Conservation (phyloP, 129 eudicot species). For the Flaveria brownii region DNA sequence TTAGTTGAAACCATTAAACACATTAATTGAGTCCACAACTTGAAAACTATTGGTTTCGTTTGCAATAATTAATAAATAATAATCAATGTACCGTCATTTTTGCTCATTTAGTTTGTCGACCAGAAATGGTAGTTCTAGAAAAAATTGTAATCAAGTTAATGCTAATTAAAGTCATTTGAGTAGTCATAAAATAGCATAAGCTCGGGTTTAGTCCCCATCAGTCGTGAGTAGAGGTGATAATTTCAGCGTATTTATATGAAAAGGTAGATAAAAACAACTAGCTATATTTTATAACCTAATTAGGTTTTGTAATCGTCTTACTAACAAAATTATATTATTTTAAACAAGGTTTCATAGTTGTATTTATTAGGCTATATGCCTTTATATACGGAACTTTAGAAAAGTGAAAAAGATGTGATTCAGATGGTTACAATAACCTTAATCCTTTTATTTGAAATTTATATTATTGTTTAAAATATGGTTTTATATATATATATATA, state of each 20-base stretch:
- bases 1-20: constrained; percentile 1
- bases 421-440: background rate
- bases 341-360: background rate
- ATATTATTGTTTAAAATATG: background rate
- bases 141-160: background rate
- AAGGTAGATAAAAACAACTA: background rate
- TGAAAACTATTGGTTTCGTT: background rate
- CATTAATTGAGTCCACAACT: background rate
- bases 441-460: background rate
- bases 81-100: background rate
- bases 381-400: too few species aligned
- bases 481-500: background rate
- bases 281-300: background rate
- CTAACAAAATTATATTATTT: background rate
- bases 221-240: background rate
- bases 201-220: background rate
- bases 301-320: background rate
- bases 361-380: background rate
- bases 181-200: too few species aligned
- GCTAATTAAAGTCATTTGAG: too few species aligned
- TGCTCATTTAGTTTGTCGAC: background rate
- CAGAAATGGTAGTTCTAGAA: background rate
- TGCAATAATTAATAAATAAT: background rate
- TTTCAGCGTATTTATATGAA: background rate
- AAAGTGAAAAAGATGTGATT: too few species aligned